Evolutionary conservation across 2,329 filamentous ascomycete species (phyloP), one percentile per base, ranked within the genome.

Genomic region (Exserohilum rostratum): DNA sequence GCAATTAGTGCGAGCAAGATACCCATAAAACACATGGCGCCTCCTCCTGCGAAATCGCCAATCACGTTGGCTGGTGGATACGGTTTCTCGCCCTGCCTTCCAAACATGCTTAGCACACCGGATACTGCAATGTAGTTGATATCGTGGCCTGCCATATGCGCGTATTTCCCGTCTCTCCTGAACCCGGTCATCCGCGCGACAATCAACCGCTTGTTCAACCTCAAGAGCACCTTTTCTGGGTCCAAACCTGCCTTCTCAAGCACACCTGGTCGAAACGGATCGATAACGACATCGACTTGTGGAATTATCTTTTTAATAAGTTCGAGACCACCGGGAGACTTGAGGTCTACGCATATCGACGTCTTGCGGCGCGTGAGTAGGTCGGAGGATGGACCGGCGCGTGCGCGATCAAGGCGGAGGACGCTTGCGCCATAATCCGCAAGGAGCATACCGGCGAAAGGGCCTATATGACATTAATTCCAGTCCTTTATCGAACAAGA

Each of bases 111-210:
- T 25, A 98, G 77, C 1, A 90, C 88, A 0, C 93, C 93, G 0
- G 89, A 90, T 0, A 96, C 90, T 44, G 93, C 91, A 37, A 98
- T 88, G 76, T 98, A 98, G 72, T 98, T 97, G 74, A 97, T 96
- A 73, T 97, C 93, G 72, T 97, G 93, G 5, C 93, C 93, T 0
- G 93, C 92, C 93, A 96, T 97, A 67, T 83, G 78, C 43, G 84
- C 85, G 77, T 96, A 98, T 66, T 86, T 88, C 0, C 93, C 93
- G 76, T 96, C 91, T 34, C 93, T 83, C 11, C 93, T 83, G 75
- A 97, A 98, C 0, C 93, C 93, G 2, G 92, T 95, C 84, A 98
- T 89, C 35, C 93, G 87, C 6, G 85, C 91, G 52, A 96, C 87
- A 49, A 98, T 86, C 2, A 98, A 78, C 0, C 87, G 81, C 10